Evolutionary conservation across 2,329 filamentous ascomycete genomes (phyloP), one percentile per base, ranked within the genome.

Genomic region (Alternaria rosae): DNA sequence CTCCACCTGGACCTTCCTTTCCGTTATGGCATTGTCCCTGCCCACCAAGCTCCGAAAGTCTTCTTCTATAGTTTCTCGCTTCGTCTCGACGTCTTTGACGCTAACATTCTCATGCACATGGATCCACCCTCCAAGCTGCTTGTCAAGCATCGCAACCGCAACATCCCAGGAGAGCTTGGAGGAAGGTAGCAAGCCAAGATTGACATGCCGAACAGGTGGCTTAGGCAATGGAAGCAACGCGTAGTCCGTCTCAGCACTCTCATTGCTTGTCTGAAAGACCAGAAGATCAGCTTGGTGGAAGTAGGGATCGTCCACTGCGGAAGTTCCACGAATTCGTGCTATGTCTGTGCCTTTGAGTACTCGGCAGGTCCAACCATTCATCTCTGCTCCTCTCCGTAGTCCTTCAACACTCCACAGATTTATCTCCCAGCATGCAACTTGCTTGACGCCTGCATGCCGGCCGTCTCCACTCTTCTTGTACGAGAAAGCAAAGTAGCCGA

Each of bases 401-500:
- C 82, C 83, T 64, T 85, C 82, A 10, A 82, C 72, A 58, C 78
- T 82, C 83, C 83, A 85, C 0, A 78, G 71, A 73, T 97, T 97
- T 47, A 97, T 82, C 79, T 98, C 94, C 91, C 92, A 98, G 70
- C 93, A 92, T 43, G 95, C 82, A 1, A 97, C 90, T 51, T 86
- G 82, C 9, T 71, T 82, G 71, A 94, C 82, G 0, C 92, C 93
- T 17, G 90, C 86, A 61, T 83, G 85, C 7, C 42, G 45, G 4
- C 23, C 30, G 3, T 54, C 13, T 0, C 92, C 93, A 25, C 90
- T 86, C 64, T 83, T 85, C 10, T 89, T 86, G 79, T 97, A 97
- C 30, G 88, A 91, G 74, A 97, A 97, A 4, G 91, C 88, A 79
- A 98, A 97, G 80, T 97, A 97, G 6, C 94, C 94, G 67, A 97